A percentile compares a stretch with the other conserved stretches of the same genome.
Conservation (phyloP, 352 stramenopile species). For the Albugo candida region DNA sequence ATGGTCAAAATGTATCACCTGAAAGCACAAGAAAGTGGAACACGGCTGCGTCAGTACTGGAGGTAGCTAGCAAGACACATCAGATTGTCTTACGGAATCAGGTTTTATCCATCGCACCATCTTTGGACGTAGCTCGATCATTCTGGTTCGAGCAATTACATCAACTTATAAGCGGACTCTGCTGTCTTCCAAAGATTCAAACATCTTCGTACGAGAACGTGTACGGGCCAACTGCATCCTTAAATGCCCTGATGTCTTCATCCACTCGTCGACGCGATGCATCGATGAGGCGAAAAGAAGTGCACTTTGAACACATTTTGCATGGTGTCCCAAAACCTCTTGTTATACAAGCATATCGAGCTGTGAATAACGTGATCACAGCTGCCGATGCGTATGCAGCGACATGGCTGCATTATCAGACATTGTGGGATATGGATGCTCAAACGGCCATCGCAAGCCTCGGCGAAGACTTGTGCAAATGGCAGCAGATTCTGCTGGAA, state of each 20-base stretch:
- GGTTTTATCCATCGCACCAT: constrained; percentile 89
- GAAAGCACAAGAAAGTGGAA: constrained; percentile 1
- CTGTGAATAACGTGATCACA: constrained; percentile 50
- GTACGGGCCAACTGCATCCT: constrained; percentile 19
- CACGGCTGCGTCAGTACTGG: constrained; percentile 19
- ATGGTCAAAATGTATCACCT: background rate
- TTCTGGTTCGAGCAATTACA: constrained; percentile 86
- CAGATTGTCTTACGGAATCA: constrained; percentile 95
- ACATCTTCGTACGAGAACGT: constrained; percentile 77
- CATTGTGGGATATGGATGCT: constrained; percentile 97
- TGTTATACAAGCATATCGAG: constrained; percentile 52
- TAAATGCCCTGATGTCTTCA: constrained; percentile 13
- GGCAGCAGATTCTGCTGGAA: constrained; percentile 93
- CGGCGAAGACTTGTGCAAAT: constrained; percentile 89
- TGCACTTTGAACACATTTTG: constrained; percentile 62
- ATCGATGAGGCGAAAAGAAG: constrained; percentile 15
- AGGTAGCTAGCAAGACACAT: constrained; percentile 37
- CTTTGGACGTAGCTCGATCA: constrained; percentile 82
- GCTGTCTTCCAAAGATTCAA: constrained; percentile 80
- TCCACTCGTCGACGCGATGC: constrained; percentile 41
- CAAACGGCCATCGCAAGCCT: constrained; percentile 83
- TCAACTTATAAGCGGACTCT: constrained; percentile 85
- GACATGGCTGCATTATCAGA: constrained; percentile 97
- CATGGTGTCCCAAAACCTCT: constrained; percentile 32
- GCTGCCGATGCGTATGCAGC: constrained; percentile 86